Evolutionary conservation across 805 yeast species (phyloP), one percentile per base, ranked within the genome.

Genomic region (Wickerhamomyces alni): DNA sequence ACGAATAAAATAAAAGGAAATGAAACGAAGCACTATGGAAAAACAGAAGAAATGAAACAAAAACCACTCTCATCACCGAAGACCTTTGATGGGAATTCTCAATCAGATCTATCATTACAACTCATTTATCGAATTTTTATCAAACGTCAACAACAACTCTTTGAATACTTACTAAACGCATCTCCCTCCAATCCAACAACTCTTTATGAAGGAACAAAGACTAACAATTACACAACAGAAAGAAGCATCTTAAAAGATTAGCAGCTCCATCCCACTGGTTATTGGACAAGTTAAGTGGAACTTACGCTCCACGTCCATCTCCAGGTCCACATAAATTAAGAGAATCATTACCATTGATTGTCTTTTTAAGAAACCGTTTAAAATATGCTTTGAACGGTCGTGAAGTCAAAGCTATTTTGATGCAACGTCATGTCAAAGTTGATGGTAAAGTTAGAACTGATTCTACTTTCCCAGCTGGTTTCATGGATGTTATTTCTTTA

Each of bases 251-350:
- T 73, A 89, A 91, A 83, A 88, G 98, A 84, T 84, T 91, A 75
- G 96, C 98, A 72, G 99, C 99, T 72, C 99, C 99, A 81, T 84
- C 89, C 80, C 99, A 93, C 84, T 93, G 99, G 99, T 86, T 93
- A 94, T 87, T 93, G 80, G 99, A 94, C 94, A 93, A 93, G 79
- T 80, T 93, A 77, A 86, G 97, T 68, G 99, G 99, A 71, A 79
- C 87, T 67, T 93, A 93, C 72, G 99, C 99, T 55, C 99, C 99
- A 78, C 88, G 98, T 79, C 96, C 98, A 68, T 88, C 97, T 54
- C 83, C 95, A 62, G 99, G 99, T 80, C 99, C 99, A 70, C 99
- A 91, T 81, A 93, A 91, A 76, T 81, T 89, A 70, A 83, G 97
- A 74, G 98, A 89, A 78, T 89, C 96, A 51, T 83, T 89, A 67